Conservation (phyloP, 2,329 filamentous ascomycete species). For the Apiospora malaysiana region DNA sequence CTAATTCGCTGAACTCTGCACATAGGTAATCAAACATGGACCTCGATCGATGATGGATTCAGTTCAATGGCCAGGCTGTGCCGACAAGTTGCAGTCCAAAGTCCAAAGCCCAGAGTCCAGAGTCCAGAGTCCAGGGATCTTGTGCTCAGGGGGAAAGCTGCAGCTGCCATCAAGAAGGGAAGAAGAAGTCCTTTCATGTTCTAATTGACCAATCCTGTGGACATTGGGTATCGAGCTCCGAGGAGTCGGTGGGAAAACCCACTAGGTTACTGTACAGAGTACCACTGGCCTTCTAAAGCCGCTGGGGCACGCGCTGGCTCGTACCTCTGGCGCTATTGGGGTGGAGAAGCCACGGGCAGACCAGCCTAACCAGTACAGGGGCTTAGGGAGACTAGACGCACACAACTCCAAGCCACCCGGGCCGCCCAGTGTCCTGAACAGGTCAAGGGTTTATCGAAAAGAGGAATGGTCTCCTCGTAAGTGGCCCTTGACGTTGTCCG, state of each 20-base stretch:
- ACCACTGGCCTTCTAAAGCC: conserved; percentile 1
- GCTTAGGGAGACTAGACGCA: conserved; percentile 4
- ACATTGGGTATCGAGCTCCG: conserved; percentile 6
- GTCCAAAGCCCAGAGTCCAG: neutral
- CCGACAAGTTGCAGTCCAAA: neutral
- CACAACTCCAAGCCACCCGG: conserved; percentile 18
- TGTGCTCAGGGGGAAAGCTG: neutral
- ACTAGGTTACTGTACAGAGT: no score
- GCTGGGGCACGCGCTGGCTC: neutral
- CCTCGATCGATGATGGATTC: conserved; percentile 1
- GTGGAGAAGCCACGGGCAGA: conserved; percentile 4
- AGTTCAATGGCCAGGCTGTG: neutral
- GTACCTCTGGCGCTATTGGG: conserved; percentile 13
- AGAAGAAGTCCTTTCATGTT: neutral
- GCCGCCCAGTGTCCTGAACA: neutral
- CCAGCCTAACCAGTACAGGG: neutral
- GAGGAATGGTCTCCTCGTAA: conserved; percentile 17
- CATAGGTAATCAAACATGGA: conserved; percentile 8
- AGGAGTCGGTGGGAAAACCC: neutral
- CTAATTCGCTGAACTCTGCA: conserved; percentile 14
- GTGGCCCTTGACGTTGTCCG: conserved; percentile 8
- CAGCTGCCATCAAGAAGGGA: neutral
- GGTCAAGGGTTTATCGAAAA: conserved; percentile 13
- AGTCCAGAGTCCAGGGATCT: neutral
- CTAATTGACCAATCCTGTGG: neutral